These are phyloP conservation scores for Sphaceloma murrayae DNA, from an alignment of 2,329 filamentous ascomycete genomes.

Conservation along the genomic window DNA sequence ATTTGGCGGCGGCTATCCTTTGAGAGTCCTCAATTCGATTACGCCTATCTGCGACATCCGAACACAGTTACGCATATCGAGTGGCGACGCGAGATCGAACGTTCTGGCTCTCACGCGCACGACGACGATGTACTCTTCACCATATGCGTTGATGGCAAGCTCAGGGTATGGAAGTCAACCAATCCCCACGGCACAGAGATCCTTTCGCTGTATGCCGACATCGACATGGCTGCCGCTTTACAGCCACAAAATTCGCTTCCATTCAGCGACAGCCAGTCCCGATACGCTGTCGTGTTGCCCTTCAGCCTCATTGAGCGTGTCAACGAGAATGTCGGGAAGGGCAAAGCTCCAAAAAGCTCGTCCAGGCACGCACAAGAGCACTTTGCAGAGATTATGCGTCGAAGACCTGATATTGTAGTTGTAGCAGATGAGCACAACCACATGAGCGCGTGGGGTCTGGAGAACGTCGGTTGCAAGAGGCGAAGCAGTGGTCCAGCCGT, in stretches of 20 bases:
- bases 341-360: too few species aligned
- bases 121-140: constrained; percentile 81
- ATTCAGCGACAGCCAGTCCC: constrained; percentile 23
- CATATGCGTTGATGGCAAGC: constrained; percentile 66
- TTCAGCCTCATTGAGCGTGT: constrained; percentile 72
- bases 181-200: constrained; percentile 63
- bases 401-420: constrained; percentile 76
- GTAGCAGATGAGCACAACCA: constrained; percentile 73
- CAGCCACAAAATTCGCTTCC: constrained; percentile 37
- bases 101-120: constrained; percentile 39
- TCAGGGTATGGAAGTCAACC: constrained; percentile 74
- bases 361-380: constrained; percentile 70
- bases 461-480: constrained; percentile 67
- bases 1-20: constrained; percentile 85
- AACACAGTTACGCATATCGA: constrained; percentile 68
- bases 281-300: constrained; percentile 64
- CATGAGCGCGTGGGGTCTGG: constrained; percentile 87
- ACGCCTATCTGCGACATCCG: constrained; percentile 82
- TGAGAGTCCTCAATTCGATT: constrained; percentile 79
- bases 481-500: constrained; percentile 37
- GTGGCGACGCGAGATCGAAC: constrained; percentile 64
- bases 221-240: constrained; percentile 67
- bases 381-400: constrained; percentile 75
- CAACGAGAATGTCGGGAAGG: too few species aligned
- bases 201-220: constrained; percentile 67